Conservation (phyloP, 495 filamentous ascomycete species). For the Cryomyces minteri region DNA sequence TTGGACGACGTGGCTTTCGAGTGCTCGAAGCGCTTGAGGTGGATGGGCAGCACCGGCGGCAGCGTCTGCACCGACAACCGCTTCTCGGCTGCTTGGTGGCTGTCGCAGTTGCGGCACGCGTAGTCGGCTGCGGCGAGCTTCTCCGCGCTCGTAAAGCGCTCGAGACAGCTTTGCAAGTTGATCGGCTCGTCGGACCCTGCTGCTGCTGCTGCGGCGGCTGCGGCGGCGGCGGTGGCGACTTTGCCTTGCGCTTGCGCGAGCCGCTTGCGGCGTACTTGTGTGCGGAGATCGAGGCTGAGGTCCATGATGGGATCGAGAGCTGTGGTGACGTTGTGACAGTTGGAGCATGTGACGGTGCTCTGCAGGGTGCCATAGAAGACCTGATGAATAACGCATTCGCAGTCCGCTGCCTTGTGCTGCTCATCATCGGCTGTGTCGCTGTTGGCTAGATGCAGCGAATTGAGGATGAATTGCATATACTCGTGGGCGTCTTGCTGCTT, state of each 20-base stretch:
- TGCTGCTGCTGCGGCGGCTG: background rate
- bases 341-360: slow-evolving; percentile 71
- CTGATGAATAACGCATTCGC: slow-evolving; percentile 75
- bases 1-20: slow-evolving; percentile 49
- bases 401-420: slow-evolving; percentile 29
- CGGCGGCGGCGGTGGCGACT: slow-evolving; percentile 7
- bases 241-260: slow-evolving; percentile 16
- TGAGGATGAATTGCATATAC: slow-evolving; percentile 82
- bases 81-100: slow-evolving; percentile 53
- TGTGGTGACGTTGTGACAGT: slow-evolving; percentile 58
- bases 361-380: slow-evolving; percentile 77
- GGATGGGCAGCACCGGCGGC: slow-evolving; percentile 76
- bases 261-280: slow-evolving; percentile 33
- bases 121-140: slow-evolving; percentile 62
- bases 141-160: slow-evolving; percentile 55
- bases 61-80: slow-evolving; percentile 62
- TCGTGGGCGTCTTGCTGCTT: slow-evolving; percentile 91
- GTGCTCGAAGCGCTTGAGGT: slow-evolving; percentile 82
- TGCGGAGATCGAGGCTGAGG: slow-evolving; percentile 62
- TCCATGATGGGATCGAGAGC: slow-evolving; percentile 75
- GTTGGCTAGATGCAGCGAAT: slow-evolving; percentile 61
- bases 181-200: background rate
- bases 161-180: slow-evolving; percentile 51
- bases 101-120: slow-evolving; percentile 58
- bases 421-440: slow-evolving; percentile 25